Conservation (phyloP, 176 grass and related monocot genomes). For the Hordeum vulgare region DNA sequence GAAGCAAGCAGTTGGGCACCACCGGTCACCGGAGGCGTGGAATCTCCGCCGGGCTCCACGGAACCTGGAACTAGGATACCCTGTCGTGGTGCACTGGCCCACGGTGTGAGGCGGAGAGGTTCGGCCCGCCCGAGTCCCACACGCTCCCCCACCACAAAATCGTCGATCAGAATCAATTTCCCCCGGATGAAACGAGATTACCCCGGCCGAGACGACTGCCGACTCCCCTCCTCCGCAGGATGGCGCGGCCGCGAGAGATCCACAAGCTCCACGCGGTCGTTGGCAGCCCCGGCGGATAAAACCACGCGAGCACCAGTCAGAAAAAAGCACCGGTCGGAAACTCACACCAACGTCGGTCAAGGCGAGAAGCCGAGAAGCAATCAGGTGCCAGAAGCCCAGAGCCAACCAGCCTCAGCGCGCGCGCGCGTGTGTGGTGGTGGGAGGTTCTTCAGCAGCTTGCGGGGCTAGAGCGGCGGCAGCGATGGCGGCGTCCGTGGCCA, state of each 20-base stretch:
- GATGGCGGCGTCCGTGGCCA: slow-evolving; percentile 10
- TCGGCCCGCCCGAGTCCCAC: not conserved
- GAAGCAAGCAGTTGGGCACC: not conserved
- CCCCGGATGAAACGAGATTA: not conserved
- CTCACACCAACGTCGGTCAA: not conserved
- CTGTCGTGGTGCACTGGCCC: not conserved
- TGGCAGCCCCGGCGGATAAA: not conserved
- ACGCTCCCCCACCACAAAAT: not conserved
- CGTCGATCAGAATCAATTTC: not conserved
- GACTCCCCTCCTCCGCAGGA: not conserved
- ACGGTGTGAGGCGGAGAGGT: not conserved
- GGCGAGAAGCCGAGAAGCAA: not conserved
- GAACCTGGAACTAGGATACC: not conserved
- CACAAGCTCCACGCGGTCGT: not conserved
- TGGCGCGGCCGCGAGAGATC: not conserved
- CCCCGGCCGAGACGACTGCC: not conserved
- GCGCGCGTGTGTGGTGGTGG: not conserved
- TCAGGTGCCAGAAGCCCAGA: not conserved
- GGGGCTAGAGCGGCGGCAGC: slow-evolving; percentile 11
- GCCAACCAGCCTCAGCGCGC: not conserved
- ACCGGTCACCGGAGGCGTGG: not conserved
- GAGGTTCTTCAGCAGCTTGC: not conserved
- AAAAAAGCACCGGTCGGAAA: not conserved
- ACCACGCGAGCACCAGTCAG: not conserved
- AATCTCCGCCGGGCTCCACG: not conserved